These are phyloP conservation scores for Bondarzewia mesenterica DNA, from an alignment of 1,284 basidiomycete species.

Conservation along the genomic window DNA sequence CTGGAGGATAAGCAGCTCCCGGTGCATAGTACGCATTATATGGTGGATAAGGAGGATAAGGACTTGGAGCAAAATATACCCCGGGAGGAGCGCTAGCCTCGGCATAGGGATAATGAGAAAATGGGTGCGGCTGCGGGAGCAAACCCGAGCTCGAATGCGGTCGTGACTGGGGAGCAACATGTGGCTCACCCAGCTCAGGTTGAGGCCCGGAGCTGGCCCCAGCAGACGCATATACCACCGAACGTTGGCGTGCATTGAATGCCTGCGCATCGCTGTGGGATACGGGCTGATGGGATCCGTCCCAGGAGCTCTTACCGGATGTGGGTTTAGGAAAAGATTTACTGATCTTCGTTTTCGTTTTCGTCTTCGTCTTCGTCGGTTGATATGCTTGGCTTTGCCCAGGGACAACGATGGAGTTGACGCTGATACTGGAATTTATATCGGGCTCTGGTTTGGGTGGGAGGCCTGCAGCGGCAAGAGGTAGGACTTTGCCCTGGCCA, in stretches of 20 bases:
- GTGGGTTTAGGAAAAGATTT: neutral
- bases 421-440: neutral
- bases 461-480: neutral
- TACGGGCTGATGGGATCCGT: neutral
- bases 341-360: too few species aligned
- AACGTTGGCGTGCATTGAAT: neutral
- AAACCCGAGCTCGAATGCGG: neutral
- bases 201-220: neutral
- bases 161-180: neutral
- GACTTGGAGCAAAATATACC: neutral
- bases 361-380: too few species aligned
- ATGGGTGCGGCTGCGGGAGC: neutral
- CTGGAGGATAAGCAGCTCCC: neutral
- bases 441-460: neutral
- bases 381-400: neutral
- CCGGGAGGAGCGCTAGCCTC: neutral
- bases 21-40: neutral
- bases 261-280: neutral
- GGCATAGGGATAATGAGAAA: neutral
- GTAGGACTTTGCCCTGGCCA: neutral
- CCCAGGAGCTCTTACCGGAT: neutral
- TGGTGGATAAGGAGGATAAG: neutral
- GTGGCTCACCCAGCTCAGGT: neutral
- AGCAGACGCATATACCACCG: neutral
- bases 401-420: neutral